Evolutionary conservation across 768 basidiomycete species (phyloP).

Genomic region (Suillus weaverae): DNA sequence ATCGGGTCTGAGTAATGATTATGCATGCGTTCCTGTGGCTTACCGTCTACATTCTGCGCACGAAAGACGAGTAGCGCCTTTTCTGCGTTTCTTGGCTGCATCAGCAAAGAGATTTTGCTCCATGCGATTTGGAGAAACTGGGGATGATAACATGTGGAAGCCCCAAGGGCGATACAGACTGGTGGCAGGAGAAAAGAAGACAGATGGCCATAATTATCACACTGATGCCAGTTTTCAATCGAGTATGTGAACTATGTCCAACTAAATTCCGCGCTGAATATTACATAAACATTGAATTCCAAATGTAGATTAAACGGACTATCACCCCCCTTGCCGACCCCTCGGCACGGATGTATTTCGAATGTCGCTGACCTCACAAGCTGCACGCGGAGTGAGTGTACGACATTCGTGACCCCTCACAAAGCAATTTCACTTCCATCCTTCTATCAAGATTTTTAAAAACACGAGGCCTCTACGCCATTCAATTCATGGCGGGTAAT

Average conservation of each 20-base stretch:
- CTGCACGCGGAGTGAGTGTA: neutral
- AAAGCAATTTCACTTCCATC: neutral
- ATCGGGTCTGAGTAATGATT: neutral
- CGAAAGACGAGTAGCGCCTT: constrained; percentile 73
- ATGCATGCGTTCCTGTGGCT: constrained; percentile 13
- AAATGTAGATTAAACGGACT: neutral
- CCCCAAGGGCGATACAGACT: constrained; percentile 31
- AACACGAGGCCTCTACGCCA: constrained; percentile 2
- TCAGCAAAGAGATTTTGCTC: constrained; percentile 28
- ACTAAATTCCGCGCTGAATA: constrained; percentile 4
- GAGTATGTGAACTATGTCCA: neutral
- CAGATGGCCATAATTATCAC: constrained; percentile 18
- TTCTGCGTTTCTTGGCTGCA: constrained; percentile 57
- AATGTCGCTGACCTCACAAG: neutral
- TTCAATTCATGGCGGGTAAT: neutral
- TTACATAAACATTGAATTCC: neutral
- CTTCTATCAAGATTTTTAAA: neutral
- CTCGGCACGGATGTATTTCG: neutral
- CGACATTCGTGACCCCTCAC: neutral
- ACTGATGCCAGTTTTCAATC: constrained; percentile 2
- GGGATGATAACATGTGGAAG: constrained; percentile 8
- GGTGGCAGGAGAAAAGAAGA: constrained; percentile 33
- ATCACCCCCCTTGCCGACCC: neutral
- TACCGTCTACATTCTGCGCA: constrained; percentile 82
- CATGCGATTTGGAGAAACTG: constrained; percentile 15